A percentile compares a stretch with the other conserved stretches of the same genome.
phyloP scores from a whole-genome alignment of 2,329 filamentous ascomycete genomes.

The Rutstroemia sydowiana region DNA sequence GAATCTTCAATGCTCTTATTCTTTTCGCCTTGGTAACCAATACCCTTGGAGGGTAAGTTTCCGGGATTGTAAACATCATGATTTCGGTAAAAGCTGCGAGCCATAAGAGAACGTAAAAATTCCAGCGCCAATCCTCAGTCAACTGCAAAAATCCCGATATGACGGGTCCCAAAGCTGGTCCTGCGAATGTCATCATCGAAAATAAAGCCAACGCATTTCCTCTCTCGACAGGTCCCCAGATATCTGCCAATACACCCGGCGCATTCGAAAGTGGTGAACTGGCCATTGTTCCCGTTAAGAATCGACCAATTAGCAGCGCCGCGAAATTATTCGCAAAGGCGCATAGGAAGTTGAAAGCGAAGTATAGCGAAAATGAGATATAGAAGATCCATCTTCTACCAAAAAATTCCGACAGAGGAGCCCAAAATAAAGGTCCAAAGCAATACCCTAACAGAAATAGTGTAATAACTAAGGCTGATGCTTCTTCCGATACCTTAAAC shows the following conservation, averaged over 20 bases:
- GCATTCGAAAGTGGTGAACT: conserved; percentile 55
- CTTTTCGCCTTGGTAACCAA: conserved; percentile 46
- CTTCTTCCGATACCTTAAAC: conserved; percentile 33
- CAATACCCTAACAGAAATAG: conserved; percentile 40
- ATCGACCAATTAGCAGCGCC: conserved; percentile 56
- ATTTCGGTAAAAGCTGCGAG: conserved; percentile 34
- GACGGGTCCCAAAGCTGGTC: conserved; percentile 41
- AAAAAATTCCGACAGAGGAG: conserved; percentile 42
- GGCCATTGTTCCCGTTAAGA: conserved; percentile 57
- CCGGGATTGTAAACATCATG: conserved; percentile 50
- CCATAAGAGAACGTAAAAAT: conserved; percentile 41
- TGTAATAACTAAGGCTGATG: conserved; percentile 36
- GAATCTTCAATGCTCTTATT: conserved; percentile 40
- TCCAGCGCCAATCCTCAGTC: conserved; percentile 45
- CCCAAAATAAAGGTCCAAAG: conserved; percentile 39
- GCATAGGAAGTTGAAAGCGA: conserved; percentile 54
- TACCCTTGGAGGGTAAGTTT: conserved; percentile 46
- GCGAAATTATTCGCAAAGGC: conserved; percentile 51
- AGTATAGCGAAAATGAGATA: conserved; percentile 48
- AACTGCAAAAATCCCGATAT: conserved; percentile 50
- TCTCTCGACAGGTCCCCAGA: conserved; percentile 46
- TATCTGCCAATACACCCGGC: conserved; percentile 55
- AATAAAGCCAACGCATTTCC: conserved; percentile 57
- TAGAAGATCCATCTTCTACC: conserved; percentile 54
- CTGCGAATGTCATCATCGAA: conserved; percentile 54